These are phyloP conservation scores for Aegilops umbellulata DNA, from an alignment of 176 grass and related monocot genomes.

Conservation along the genomic window DNA sequence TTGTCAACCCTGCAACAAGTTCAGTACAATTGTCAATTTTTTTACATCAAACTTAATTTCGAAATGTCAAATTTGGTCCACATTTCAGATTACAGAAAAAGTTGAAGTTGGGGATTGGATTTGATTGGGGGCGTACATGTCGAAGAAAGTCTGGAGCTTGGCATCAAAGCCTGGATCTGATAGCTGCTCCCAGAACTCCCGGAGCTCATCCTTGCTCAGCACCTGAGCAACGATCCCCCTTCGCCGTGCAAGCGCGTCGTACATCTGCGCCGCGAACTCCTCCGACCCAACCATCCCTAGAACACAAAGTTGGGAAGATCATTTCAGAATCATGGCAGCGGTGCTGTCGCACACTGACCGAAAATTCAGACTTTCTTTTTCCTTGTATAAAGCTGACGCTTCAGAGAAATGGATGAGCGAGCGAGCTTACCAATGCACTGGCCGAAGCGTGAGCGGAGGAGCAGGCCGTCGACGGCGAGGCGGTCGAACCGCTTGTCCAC, in stretches of 20 bases:
- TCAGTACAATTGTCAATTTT: background rate
- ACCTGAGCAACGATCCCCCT: constrained; percentile 57
- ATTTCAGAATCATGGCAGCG: constrained; percentile 1
- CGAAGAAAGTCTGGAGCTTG: constrained; percentile 85
- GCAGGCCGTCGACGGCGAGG: constrained; percentile 72
- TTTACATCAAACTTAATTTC: too few species aligned
- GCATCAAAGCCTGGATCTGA: constrained; percentile 83
- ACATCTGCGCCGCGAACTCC: constrained; percentile 73
- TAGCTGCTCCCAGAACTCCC: constrained; percentile 93
- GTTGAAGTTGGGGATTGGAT: background rate
- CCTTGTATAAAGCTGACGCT: background rate
- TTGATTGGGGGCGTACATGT: constrained; percentile 59
- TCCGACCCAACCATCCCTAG: constrained; percentile 82
- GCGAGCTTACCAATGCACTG: constrained; percentile 80
- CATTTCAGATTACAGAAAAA: background rate
- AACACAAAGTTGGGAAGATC: background rate
- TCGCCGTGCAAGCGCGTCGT: constrained; percentile 68
- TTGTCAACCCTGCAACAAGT: constrained; percentile 86
- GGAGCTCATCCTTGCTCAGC: constrained; percentile 64
- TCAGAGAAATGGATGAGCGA: background rate
- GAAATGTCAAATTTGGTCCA: background rate
- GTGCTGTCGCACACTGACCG: background rate
- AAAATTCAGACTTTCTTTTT: background rate
- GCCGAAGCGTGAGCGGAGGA: constrained; percentile 74
- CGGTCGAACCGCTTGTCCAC: constrained; percentile 69